These are phyloP conservation scores for Aspergillus quadrilineatus DNA, from an alignment of 2,329 filamentous ascomycete genomes.

Conservation along the genomic window DNA sequence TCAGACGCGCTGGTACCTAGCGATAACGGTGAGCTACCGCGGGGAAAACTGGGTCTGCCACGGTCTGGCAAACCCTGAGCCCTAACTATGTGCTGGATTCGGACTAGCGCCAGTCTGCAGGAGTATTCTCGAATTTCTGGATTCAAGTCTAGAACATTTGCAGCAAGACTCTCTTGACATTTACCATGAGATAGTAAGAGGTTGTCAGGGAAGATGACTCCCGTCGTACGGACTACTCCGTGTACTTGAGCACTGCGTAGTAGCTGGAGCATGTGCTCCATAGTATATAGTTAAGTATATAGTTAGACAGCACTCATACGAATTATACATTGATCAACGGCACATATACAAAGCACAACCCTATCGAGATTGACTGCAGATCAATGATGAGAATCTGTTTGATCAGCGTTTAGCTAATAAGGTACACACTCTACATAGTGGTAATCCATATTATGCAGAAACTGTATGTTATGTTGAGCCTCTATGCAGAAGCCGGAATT, in stretches of 20 bases:
- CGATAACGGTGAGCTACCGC: conserved; percentile 20
- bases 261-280: too few species aligned
- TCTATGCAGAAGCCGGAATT: background rate
- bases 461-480: background rate
- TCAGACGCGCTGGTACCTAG: conserved; percentile 7
- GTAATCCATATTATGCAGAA: background rate
- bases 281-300: too few species aligned
- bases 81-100: conserved; percentile 5
- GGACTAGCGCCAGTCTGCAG: too few species aligned
- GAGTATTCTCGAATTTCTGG: background rate
- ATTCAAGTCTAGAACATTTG: background rate
- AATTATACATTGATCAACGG: background rate
- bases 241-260: too few species aligned
- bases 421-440: background rate
- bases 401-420: background rate
- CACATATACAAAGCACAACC: background rate
- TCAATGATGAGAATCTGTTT: background rate
- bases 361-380: background rate
- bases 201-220: too few species aligned
- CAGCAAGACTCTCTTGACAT: too few species aligned
- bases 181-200: too few species aligned
- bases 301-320: background rate
- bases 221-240: too few species aligned
- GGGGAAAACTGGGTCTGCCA: conserved; percentile 21
- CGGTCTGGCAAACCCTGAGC: conserved; percentile 16